phyloP scores from a whole-genome alignment of 2,329 filamentous ascomycete genomes.

The Cladosporium sp. region DNA sequence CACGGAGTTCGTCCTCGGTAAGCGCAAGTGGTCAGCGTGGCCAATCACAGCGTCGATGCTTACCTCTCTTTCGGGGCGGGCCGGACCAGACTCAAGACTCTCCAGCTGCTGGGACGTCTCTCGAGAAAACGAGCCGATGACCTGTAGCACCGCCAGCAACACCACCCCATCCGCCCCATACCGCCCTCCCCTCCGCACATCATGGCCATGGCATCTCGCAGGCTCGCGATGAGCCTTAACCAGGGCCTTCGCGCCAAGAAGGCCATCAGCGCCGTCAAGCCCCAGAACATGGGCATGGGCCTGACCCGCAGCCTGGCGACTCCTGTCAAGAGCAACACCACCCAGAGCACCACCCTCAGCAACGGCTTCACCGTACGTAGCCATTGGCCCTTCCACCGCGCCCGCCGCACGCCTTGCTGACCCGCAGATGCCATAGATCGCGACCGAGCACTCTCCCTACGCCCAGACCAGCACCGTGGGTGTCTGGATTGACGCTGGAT shows the following conservation, averaged over 20 bases:
- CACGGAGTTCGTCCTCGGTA: too few relatives aligned
- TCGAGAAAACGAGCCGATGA: constrained; percentile 8
- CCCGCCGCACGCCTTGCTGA: constrained; percentile 14
- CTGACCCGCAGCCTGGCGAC: constrained; percentile 88
- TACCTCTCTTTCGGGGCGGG: too few relatives aligned
- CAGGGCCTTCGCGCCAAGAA: constrained; percentile 83
- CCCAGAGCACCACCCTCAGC: constrained; percentile 90
- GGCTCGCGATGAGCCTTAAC: constrained; percentile 91
- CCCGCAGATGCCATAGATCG: constrained; percentile 60
- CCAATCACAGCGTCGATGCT: too few relatives aligned
- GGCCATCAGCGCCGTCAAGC: constrained; percentile 68
- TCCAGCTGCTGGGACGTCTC: not conserved
- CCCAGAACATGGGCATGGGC: constrained; percentile 53
- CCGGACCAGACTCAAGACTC: too few relatives aligned
- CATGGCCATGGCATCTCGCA: constrained; percentile 81
- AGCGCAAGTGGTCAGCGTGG: too few relatives aligned
- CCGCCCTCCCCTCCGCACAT: constrained; percentile 28
- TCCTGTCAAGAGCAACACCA: constrained; percentile 74
- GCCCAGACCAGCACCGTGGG: constrained; percentile 97
- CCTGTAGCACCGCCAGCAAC: constrained; percentile 14
- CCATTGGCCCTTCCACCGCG: constrained; percentile 1
- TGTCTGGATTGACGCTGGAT: constrained; percentile 99
- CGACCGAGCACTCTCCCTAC: constrained; percentile 96
- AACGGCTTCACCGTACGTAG: constrained; percentile 87
- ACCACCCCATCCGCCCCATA: constrained; percentile 25